phyloP scores from a whole-genome alignment of 768 basidiomycete genomes.

The Tephrocybe sp. region DNA sequence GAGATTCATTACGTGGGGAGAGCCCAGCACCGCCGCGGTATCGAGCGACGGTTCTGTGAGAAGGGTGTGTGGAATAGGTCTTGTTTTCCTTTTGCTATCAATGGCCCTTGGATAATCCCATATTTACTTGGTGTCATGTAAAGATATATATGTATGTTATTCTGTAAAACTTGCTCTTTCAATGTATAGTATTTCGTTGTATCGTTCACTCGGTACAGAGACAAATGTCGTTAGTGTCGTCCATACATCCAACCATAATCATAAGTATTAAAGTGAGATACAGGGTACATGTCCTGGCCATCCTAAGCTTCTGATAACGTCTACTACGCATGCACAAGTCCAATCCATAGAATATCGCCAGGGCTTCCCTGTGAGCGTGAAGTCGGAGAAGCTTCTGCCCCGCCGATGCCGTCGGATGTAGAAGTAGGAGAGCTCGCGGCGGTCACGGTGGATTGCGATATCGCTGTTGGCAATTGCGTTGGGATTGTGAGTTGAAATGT shows the following conservation, averaged over 20 bases:
- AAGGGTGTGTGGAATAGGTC: background rate
- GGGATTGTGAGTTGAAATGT: too few relatives aligned
- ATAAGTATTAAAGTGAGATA: too few relatives aligned
- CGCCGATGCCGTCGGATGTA: background rate
- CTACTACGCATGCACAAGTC: background rate
- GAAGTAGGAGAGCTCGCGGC: background rate
- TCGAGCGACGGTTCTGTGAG: slow-evolving; percentile 2
- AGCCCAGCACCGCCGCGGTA: slow-evolving; percentile 17
- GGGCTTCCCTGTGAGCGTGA: background rate
- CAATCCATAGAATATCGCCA: background rate
- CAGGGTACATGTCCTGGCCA: too few relatives aligned
- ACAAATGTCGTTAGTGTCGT: too few relatives aligned
- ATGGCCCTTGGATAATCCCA: too few relatives aligned
- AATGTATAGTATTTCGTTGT: too few relatives aligned
- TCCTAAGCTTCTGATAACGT: too few relatives aligned
- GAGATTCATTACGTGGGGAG: slow-evolving; percentile 6
- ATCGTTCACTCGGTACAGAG: too few relatives aligned
- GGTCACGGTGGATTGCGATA: background rate
- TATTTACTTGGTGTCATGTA: background rate
- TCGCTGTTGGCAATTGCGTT: too few relatives aligned
- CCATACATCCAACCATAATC: too few relatives aligned
- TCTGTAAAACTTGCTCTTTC: too few relatives aligned
- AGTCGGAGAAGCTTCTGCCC: background rate
- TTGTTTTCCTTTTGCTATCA: background rate
- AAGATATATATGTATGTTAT: too few relatives aligned